Evolutionary conservation across 768 basidiomycete genomes (phyloP), one percentile per base, ranked within the genome.

Genomic region (Russula dissimulans): DNA sequence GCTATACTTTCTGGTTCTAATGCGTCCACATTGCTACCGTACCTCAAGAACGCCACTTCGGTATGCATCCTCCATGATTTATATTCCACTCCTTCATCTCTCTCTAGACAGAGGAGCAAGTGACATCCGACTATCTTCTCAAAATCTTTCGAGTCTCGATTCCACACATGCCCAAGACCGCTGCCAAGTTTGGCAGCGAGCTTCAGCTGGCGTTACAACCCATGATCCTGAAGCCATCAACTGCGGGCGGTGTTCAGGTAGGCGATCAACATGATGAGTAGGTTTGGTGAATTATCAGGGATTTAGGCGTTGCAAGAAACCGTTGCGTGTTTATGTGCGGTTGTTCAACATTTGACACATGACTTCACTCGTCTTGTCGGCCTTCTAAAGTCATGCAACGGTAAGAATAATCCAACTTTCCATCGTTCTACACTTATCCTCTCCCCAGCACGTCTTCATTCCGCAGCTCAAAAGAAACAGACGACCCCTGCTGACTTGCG

Each of bases 321-420:
- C 12, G 89, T 98, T 14, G 91, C 91, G 0, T 97, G 95, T 65
- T 85, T 95, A 76, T 95, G 94, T 69, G 81, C 83, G 0, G 88
- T 89, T 1, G 86, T 95, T 1, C 84, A 85, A 53, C 75, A 89
- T 65, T 78, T 98, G 17, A 97, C 97, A 0, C 89, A 91, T 60
- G 93, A 97, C 65, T 95, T 86, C 66, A 74, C 74, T 15, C 81
- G 85, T 39, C 77, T 97, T 17, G 81, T 93, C 29, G 85, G 83
- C 38, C 77, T 97, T 4, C 70, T 97, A 63, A 88, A 88, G 66
- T 92, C 91, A 0, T 95, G 91, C 72, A 89, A 93, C 67, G 78
- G 92, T 89, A 61, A 54, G 81, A 67, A 3, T 42, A 11, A 42
- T 18, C 14, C 29, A 17, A 43, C 48, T 34, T 36, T 14, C 53